Base-by-base conservation (phyloP, 768 basidiomycete species). In the Podaxis sp. region DNA sequence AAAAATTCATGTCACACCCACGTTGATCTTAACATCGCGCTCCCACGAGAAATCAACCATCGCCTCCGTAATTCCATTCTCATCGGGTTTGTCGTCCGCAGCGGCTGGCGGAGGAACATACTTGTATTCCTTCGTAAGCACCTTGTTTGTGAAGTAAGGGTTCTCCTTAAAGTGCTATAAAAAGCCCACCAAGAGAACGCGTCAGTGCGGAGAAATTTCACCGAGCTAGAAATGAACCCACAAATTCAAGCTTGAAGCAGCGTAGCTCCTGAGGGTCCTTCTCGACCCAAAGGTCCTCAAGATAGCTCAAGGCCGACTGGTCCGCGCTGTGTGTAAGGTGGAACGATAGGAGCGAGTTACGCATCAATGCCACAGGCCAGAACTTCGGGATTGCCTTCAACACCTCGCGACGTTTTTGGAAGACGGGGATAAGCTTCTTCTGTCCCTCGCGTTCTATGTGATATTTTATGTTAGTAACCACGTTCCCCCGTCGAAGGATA, bases 211-310 rank as follows among this genome's bases (percentile, higher is more conserved):
- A 13, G 46, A 22, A 8, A 59, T 60, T 33, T 10, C 22, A 58
- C 58, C 64, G 52, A 57, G 24, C 49, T 59, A 56, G 17, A 38
- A 30, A 60, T 51, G 48, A 36, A 86, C 95, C 71, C 74, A 96
- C 95, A 76, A 97, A 94, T 80, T 95, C 89, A 60, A 96, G 75
- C 55, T 88, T 90, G 78, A 88, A 96, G 71, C 87, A 89, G 68
- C 95, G 79, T 61, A 87, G 87, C 73, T 97, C 95, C 48, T 75
- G 74, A 46, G 81, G 69, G 71, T 96, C 88, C 59, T 91, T 86
- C 62, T 77, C 81, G 40, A 96, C 78, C 91, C 94, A 95, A 22
- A 97, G 67, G 69, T 96, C 93, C 71, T 93, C 89, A 63, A 96
- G 79, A 73, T 89, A 92, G 73, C 84, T 87, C 75, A 97, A 75